Conservation (phyloP, 805 yeast genomes). For the Wickerhamiella australiensis region DNA sequence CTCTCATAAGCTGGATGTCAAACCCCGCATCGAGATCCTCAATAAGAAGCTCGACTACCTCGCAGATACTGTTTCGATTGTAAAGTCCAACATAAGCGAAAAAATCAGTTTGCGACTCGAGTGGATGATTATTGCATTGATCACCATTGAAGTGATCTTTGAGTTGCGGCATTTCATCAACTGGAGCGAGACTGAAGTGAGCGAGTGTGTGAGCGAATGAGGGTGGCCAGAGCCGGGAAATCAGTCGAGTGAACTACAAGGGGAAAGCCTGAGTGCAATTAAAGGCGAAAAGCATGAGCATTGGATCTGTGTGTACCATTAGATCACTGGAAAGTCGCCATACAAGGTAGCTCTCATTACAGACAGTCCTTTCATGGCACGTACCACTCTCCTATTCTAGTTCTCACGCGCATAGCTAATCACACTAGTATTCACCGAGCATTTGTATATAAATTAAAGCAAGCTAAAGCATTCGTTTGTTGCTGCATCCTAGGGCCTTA, state of each 20-base stretch:
- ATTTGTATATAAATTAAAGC: no score
- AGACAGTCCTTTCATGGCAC: no score
- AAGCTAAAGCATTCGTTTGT: no score
- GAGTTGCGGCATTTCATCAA: slow-evolving; percentile 59
- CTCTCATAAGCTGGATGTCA: slow-evolving; percentile 60
- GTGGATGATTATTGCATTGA: slow-evolving; percentile 76
- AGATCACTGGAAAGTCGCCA: no score
- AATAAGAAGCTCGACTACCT: slow-evolving; percentile 84
- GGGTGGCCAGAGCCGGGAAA: background rate
- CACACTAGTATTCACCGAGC: no score
- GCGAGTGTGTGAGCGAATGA: background rate
- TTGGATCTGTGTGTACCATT: background rate
- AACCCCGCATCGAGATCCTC: slow-evolving; percentile 63
- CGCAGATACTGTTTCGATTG: slow-evolving; percentile 72
- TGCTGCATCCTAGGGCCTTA: no score
- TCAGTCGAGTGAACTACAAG: background rate
- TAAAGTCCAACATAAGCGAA: slow-evolving; percentile 63
- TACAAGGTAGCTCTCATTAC: no score
- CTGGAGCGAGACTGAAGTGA: background rate
- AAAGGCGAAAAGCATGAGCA: background rate
- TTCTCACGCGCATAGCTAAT: no score
- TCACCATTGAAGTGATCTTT: slow-evolving; percentile 73
- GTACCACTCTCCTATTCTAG: no score
- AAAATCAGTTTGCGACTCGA: slow-evolving; percentile 66
- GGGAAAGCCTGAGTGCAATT: no score